A percentile compares a stretch with the other conserved stretches of the same genome.
Conservation (phyloP, 192 early-diverging fungal species). For the Gryganskiella cystojenkinii region DNA sequence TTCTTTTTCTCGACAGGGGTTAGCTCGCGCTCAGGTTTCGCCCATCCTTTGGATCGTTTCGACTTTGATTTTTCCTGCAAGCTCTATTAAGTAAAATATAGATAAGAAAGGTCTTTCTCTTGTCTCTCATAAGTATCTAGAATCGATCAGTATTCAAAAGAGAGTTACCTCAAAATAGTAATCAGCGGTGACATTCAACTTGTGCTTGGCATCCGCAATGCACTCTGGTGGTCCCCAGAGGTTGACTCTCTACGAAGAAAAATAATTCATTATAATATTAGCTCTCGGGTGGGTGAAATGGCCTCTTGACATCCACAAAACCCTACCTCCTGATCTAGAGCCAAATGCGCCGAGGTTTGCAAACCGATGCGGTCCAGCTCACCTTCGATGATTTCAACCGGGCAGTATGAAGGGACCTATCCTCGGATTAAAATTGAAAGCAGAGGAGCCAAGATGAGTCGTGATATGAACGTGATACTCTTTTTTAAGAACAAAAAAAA, state of each 20-base stretch:
- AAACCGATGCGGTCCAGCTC: constrained; percentile 5
- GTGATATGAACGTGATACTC: not conserved
- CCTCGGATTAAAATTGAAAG: too few species aligned
- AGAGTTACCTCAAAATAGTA: constrained; percentile 26
- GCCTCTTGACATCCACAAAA: not conserved
- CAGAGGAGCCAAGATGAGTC: too few species aligned
- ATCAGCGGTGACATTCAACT: constrained; percentile 8
- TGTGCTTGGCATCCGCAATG: constrained; percentile 23
- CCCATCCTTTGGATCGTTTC: constrained; percentile 31
- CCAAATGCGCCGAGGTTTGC: constrained; percentile 9
- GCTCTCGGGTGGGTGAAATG: not conserved
- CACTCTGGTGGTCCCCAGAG: constrained; percentile 21
- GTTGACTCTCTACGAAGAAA: constrained; percentile 18
- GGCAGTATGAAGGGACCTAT: constrained; percentile 24
- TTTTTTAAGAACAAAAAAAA: not conserved
- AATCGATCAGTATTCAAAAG: not conserved
- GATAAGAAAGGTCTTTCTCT: not conserved
- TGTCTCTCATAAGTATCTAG: not conserved
- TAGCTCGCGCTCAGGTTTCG: constrained; percentile 36
- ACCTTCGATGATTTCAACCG: not conserved
- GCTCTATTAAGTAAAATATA: constrained; percentile 10
- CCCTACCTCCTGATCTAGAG: too few species aligned
- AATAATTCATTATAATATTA: not conserved
- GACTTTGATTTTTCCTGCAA: constrained; percentile 10
- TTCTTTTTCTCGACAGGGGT: constrained; percentile 31